Percentiles rank a stretch among this genome's conserved stretches.
Evolutionary conservation across 1,139 yeast species (phyloP).

Genomic region (Suhomyces bokatorum): DNA sequence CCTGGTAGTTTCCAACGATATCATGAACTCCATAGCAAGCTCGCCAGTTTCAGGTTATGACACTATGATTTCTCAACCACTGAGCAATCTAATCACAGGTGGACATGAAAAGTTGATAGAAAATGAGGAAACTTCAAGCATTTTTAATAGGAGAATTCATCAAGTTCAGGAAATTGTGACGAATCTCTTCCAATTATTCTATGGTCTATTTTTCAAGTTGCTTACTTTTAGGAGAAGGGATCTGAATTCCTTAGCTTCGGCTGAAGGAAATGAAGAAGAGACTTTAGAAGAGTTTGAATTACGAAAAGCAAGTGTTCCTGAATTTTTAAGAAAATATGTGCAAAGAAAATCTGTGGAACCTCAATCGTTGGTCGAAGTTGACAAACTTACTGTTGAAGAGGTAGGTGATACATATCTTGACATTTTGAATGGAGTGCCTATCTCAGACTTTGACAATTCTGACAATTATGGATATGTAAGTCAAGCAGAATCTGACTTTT

Average conservation of each 20-base stretch:
- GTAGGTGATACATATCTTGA: constrained; percentile 24
- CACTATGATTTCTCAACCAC: constrained; percentile 34
- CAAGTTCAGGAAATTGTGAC: constrained; percentile 21
- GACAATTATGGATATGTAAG: constrained; percentile 32
- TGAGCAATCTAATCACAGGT: constrained; percentile 25
- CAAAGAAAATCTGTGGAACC: constrained; percentile 12
- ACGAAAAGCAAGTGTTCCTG: constrained; percentile 26
- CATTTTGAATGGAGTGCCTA: constrained; percentile 27
- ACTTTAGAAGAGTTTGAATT: constrained; percentile 24
- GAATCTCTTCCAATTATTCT: constrained; percentile 27
- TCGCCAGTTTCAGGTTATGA: constrained; percentile 30
- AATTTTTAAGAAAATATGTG: constrained; percentile 24
- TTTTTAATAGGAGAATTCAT: constrained; percentile 24
- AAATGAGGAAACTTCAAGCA: constrained; percentile 19
- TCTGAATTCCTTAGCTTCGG: neutral
- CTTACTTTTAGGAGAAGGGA: neutral
- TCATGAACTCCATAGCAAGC: constrained; percentile 21
- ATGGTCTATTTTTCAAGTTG: constrained; percentile 15
- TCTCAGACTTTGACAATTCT: constrained; percentile 51
- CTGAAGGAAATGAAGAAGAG: constrained; percentile 15
- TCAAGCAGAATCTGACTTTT: constrained; percentile 24
- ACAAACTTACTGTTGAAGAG: constrained; percentile 27
- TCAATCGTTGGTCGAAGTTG: constrained; percentile 12
- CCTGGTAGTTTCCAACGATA: constrained; percentile 5
- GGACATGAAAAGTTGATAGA: constrained; percentile 1